Percentiles rank a stretch among this genome's conserved stretches.
These are phyloP conservation scores for Quercus parvula DNA, from an alignment of 306 rosid genomes.

Conservation along the genomic window DNA sequence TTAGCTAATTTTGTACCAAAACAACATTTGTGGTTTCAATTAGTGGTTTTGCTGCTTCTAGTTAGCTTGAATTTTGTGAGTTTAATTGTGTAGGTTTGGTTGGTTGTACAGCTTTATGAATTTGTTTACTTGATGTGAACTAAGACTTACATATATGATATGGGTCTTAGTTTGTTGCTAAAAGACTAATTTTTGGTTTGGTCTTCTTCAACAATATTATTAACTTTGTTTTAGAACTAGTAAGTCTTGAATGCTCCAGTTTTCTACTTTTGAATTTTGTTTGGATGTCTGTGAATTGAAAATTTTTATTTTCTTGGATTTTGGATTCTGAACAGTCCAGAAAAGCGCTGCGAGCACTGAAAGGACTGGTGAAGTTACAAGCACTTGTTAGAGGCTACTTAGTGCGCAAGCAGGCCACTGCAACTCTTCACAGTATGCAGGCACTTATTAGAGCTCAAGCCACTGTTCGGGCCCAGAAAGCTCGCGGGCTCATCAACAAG, in stretches of 20 bases:
- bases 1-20: background rate
- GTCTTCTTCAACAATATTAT: background rate
- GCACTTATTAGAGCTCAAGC: constrained; percentile 87
- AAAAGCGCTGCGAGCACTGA: constrained; percentile 83
- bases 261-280: background rate
- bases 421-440: constrained; percentile 76
- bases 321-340: constrained; percentile 54
- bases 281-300: background rate
- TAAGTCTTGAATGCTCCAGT: constrained; percentile 1
- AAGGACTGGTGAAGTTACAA: constrained; percentile 84
- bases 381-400: constrained; percentile 85
- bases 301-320: background rate
- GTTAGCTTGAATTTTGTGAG: background rate
- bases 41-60: background rate
- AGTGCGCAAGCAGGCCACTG: constrained; percentile 83
- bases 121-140: background rate
- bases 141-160: background rate
- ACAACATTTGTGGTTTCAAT: background rate
- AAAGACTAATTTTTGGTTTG: background rate
- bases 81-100: background rate
- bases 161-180: background rate
- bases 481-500: constrained; percentile 31
- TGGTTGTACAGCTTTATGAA: background rate
- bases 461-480: constrained; percentile 62
- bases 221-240: background rate